Base-by-base conservation (phyloP, 1,284 basidiomycete species). In the Acaromyces ingoldii region DNA sequence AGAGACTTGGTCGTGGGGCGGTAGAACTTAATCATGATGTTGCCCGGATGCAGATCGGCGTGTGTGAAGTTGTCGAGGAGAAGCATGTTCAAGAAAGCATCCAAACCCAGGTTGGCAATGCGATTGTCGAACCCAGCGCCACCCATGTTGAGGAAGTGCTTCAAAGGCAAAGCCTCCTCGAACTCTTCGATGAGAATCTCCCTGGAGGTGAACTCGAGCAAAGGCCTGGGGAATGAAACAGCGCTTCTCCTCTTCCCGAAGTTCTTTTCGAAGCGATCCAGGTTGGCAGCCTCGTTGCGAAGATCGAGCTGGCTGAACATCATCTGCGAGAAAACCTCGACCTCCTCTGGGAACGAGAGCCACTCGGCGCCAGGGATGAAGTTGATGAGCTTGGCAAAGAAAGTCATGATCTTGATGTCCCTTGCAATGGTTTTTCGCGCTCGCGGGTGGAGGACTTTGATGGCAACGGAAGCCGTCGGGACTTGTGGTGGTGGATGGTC, bases 1-100 rank as follows among this genome's bases (percentile, higher is more conserved):
- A 72, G 42, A 13, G 70, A 67, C 40, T 63, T 55, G 24, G 65
- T 68, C 15, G 83, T 80, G 0, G 88, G 88, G 72, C 87, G 87
- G 74, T 85, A 86, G 77, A 97, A 95, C 75, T 92, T 93, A 78
- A 96, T 85, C 87, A 97, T 91, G 76, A 96, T 93, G 76, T 96
- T 96, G 26, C 93, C 93, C 0, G 91, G 90, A 76, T 89, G 88
- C 55, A 72, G 46, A 40, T 72, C 93, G 2, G 92, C 85, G 75
- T 98, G 93, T 1, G 93, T 91, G 77, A 96, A 99, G 76, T 99
- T 98, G 78, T 99, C 93, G 41, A 98, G 80, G 1, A 99, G 80
- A 21, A 99, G 83, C 93, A 99, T 99, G 78, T 96, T 91, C 88
- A 99, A 76, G 78, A 98, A 99, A 1, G 92, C 91, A 75, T 98